Evolutionary conservation across 164 flowering plant genomes (phyloP), one percentile per base, ranked within the genome.

Genomic region (Pachysandra terminalis): DNA sequence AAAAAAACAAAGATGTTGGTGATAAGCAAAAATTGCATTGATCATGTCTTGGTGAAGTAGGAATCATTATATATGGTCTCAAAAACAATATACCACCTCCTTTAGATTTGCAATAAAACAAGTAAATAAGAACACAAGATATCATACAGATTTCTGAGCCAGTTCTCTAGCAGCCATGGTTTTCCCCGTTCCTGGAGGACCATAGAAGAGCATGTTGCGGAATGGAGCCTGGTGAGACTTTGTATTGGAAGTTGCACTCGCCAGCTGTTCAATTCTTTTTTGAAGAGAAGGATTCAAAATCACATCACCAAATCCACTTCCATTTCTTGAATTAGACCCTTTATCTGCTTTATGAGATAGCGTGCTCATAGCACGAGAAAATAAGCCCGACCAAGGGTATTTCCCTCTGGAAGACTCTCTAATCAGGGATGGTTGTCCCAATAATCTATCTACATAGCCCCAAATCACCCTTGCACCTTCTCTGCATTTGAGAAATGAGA

Each of bases 101-200:
- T 13, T 45, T 35, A 17, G 27, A 70, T 16, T 27, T 22, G 22
- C 1, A 14, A 56, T 61, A 24, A 35, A 14, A 45, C 14, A 45
- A 14, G 55, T 10, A 49, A 49, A 28, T 52, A 72, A 53, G 19
- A 63, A 66, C 61, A 62, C 12, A 71, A 10, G 5, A 40, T 19
- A 40, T 63, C 88, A 67, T 88, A 96, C 99, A 70, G 99, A 96
- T 86, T 88, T 90, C 13, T 75, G 84, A 53, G 99, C 99, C 56
- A 96, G 79, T 80, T 93, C 98, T 75, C 97, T 84, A 27, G 99
- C 99, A 80, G 90, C 99, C 99, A 96, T 92, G 45, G 98, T 93
- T 80, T 96, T 96, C 69, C 99, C 99, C 22, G 98, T 96, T 80
- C 99, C 98, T 35, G 98, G 98, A 75, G 98, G 99, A 14, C 98